Base-by-base conservation (phyloP, 2,329 filamentous ascomycete species). In the Cordyceps farinosa region DNA sequence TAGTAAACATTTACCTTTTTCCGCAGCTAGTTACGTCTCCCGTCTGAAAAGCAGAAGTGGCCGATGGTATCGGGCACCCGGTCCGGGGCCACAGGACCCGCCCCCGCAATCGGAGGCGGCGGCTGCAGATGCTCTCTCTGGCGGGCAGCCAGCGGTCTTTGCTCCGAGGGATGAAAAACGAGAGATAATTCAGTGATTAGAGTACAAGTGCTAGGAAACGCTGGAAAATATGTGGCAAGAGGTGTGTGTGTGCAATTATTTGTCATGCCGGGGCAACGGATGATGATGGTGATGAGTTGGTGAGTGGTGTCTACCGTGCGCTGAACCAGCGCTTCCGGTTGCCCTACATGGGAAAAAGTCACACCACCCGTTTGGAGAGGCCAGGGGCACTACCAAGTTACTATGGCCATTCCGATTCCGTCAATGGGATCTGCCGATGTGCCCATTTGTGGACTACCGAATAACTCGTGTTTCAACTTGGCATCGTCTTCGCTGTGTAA, bases 101-200 rank as follows among this genome's bases (percentile, higher is more conserved):
- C 55, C 55, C 54, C 55, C 55, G 42, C 55, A 48, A 58, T 58
- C 55, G 55, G 55, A 48, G 55, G 22, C 22, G 29, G 29, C 38
- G 8, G 36, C 40, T 30, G 27, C 3, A 44, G 27, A 55, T 44
- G 52, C 27, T 44, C 22, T 36, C 13, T 32, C 10, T 11, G 15
- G 9, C 45, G 15, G 5, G 5, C 22, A 5, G 11, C 45, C 27
- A 15, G 27, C 11, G 15, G 7, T 11, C 9, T 51, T 32, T 17
- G 0, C 13, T 51, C 29, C 17, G 13, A 22, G 22, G 17, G 3
- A 30, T 48, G 22, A 2, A 13, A 11, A 27, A 13, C 11, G 7
- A n/a, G 22, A 27, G 5, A 22, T 27, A 7, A 8, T 22, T 10
- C 5, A 22, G 44, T 1, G 9, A 11, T 7, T 29, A 7, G 6